These are phyloP conservation scores for Berkeleyomyces basicola DNA, from an alignment of 2,329 filamentous ascomycete species.

Conservation along the genomic window DNA sequence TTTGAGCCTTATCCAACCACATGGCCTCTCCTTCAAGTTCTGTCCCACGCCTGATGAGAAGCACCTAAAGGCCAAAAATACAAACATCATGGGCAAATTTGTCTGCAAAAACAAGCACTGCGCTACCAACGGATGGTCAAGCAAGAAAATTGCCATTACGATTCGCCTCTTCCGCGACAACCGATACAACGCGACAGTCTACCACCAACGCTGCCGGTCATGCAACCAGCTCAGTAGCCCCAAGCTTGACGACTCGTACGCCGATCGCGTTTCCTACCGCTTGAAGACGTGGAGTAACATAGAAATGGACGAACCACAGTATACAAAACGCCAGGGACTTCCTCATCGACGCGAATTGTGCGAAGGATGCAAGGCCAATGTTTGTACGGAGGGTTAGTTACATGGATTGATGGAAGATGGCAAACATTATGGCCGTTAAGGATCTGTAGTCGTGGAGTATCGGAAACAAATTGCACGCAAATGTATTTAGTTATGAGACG, in stretches of 20 bases:
- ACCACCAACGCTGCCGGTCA: not conserved
- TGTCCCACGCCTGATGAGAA: not conserved
- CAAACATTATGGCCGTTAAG: too few relatives aligned
- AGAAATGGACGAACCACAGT: not conserved
- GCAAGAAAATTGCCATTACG: not conserved
- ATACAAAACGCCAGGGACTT: rapidly evolving
- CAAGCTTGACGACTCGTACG: not conserved
- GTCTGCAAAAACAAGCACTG: not conserved
- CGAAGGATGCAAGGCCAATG: not conserved
- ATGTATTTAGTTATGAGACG: too few relatives aligned
- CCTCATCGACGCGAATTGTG: not conserved
- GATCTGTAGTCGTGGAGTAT: too few relatives aligned
- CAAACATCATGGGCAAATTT: not conserved
- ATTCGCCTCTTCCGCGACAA: not conserved
- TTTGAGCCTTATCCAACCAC: not conserved
- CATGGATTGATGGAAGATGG: too few relatives aligned
- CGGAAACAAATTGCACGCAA: too few relatives aligned
- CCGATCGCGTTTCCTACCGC: not conserved
- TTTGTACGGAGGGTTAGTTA: not conserved
- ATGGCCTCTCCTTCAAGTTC: not conserved
- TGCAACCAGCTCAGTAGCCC: not conserved
- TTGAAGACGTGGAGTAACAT: not conserved
- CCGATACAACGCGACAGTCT: not conserved
- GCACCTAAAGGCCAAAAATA: not conserved
- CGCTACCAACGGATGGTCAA: not conserved